Conservation (phyloP, 2,329 filamentous ascomycete species). For the Cytospora schulzeri region DNA sequence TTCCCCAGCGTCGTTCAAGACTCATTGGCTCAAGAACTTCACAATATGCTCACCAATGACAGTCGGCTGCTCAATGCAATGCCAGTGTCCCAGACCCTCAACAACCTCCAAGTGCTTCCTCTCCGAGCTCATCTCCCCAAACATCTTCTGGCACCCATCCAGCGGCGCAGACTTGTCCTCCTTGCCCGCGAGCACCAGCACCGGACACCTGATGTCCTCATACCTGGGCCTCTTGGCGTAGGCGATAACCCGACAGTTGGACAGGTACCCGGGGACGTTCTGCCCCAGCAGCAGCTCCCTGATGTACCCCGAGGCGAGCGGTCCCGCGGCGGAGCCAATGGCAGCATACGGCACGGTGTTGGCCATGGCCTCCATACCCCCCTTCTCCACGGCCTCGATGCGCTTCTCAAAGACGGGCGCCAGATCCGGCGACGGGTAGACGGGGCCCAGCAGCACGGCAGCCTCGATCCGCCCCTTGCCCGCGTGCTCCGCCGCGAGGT, state of each 20-base stretch:
- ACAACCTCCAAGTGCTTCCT: slow-evolving; percentile 13
- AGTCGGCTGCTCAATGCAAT: slow-evolving; percentile 20
- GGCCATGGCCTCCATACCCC: slow-evolving; percentile 30
- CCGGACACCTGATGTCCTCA: slow-evolving; percentile 53
- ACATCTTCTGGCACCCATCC: slow-evolving; percentile 17
- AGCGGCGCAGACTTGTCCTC: slow-evolving; percentile 22
- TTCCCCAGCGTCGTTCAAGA: not conserved
- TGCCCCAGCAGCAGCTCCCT: slow-evolving; percentile 39
- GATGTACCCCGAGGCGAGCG: slow-evolving; percentile 40
- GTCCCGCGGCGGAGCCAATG: slow-evolving; percentile 37
- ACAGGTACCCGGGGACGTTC: slow-evolving; percentile 38
- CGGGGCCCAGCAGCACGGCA: slow-evolving; percentile 65
- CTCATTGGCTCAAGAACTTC: slow-evolving; percentile 5
- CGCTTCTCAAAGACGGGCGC: slow-evolving; percentile 19
- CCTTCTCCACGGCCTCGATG: slow-evolving; percentile 46
- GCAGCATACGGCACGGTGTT: slow-evolving; percentile 35
- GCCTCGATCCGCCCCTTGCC: slow-evolving; percentile 37
- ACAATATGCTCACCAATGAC: slow-evolving; percentile 11
- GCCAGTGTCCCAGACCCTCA: slow-evolving; percentile 23
- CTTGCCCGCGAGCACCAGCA: slow-evolving; percentile 35
- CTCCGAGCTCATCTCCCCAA: slow-evolving; percentile 11
- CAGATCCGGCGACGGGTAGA: slow-evolving; percentile 53
- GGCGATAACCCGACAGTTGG: slow-evolving; percentile 40
- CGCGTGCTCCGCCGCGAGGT: slow-evolving; percentile 51
- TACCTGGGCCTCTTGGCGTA: slow-evolving; percentile 51